Evolutionary conservation across 2,329 filamentous ascomycete species (phyloP).

Genomic region (Didymella arachidicola): DNA sequence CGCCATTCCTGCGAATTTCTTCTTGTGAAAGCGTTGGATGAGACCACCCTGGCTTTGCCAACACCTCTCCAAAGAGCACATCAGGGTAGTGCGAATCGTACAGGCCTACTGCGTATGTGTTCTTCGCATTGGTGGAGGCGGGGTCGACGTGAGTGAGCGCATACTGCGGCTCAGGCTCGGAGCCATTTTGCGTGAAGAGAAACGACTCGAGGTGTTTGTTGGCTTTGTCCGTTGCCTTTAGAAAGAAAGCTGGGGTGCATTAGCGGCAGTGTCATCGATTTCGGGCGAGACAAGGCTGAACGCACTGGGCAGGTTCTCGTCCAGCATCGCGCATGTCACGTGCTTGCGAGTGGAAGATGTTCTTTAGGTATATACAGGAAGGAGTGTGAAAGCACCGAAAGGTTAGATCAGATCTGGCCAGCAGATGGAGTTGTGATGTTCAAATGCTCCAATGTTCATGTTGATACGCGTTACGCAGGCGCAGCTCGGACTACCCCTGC

Average conservation of each 20-base stretch:
- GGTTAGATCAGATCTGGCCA: neutral
- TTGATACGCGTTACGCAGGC: conserved; percentile 22
- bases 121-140: conserved; percentile 71
- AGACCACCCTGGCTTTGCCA: conserved; percentile 84
- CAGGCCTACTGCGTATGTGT: conserved; percentile 86
- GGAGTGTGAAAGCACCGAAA: neutral
- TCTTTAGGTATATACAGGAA: neutral
- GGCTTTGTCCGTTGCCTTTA: conserved; percentile 61
- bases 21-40: conserved; percentile 83
- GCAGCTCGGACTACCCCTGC: conserved; percentile 15
- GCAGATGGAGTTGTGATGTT: conserved; percentile 15
- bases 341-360: neutral
- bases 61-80: conserved; percentile 85
- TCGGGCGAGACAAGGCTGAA: neutral
- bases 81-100: conserved; percentile 82
- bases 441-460: conserved; percentile 16
- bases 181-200: conserved; percentile 74
- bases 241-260: conserved; percentile 62
- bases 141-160: conserved; percentile 80
- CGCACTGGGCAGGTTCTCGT: conserved; percentile 86
- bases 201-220: conserved; percentile 62
- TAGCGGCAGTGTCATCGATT: conserved; percentile 12
- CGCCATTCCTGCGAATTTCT: conserved; percentile 75
- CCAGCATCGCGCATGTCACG: conserved; percentile 69
- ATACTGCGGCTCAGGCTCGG: conserved; percentile 81